Percentiles rank a stretch among this genome's conserved stretches.
These are phyloP conservation scores for Usnea hakonensis DNA, from an alignment of 495 filamentous ascomycete species.

Conservation along the genomic window DNA sequence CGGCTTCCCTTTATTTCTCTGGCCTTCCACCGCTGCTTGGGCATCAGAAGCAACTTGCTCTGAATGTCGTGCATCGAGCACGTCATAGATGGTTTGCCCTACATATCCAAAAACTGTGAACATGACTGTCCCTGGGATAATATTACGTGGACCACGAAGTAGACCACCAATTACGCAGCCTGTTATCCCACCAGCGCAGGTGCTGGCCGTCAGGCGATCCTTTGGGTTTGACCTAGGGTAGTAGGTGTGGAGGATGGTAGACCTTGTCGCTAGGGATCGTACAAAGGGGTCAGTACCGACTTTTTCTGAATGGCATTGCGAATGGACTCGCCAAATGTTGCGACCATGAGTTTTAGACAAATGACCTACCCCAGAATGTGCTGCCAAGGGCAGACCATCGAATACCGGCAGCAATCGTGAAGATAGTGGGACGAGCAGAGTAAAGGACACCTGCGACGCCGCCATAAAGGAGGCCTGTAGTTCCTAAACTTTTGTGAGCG, in stretches of 20 bases:
- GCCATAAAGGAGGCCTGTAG: constrained; percentile 63
- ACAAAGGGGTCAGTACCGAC: not conserved
- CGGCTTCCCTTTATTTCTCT: not conserved
- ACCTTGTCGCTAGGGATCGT: constrained; percentile 30
- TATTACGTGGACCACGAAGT: constrained; percentile 43
- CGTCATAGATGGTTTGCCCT: constrained; percentile 54
- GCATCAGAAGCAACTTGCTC: constrained; percentile 15
- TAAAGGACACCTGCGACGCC: constrained; percentile 59
- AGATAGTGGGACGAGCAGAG: constrained; percentile 54
- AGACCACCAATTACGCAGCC: constrained; percentile 56
- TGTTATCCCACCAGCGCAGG: constrained; percentile 59
- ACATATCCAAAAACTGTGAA: constrained; percentile 54
- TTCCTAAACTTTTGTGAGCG: constrained; percentile 40
- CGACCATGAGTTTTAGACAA: not conserved
- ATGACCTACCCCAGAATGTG: constrained; percentile 63
- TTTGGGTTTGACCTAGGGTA: constrained; percentile 30
- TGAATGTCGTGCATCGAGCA: constrained; percentile 36
- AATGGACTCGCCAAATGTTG: not conserved
- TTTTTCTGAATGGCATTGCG: no score
- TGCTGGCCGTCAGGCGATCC: constrained; percentile 55
- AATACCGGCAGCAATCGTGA: constrained; percentile 61
- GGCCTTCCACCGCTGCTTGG: constrained; percentile 27
- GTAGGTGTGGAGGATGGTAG: constrained; percentile 30
- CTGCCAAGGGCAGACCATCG: constrained; percentile 75
- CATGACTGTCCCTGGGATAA: constrained; percentile 54